These are phyloP conservation scores for Russula sp. DNA, from an alignment of 768 basidiomycete genomes.

Conservation along the genomic window DNA sequence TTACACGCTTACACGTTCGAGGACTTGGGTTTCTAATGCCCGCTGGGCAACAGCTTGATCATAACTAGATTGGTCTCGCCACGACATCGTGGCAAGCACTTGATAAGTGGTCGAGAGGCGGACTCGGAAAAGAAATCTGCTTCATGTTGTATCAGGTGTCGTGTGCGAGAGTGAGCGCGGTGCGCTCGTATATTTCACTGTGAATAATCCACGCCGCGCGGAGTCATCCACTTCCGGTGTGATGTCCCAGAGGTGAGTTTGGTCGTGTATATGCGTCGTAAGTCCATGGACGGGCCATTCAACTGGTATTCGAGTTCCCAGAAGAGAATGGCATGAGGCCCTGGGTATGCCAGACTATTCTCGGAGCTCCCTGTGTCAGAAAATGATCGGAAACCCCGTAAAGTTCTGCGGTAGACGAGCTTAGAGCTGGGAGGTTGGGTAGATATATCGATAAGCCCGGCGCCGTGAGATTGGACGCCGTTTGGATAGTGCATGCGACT, in stretches of 20 bases:
- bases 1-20: neutral
- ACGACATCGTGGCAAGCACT: too few relatives aligned
- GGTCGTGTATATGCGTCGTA: neutral
- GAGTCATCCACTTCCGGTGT: neutral
- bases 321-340: neutral
- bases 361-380: neutral
- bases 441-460: conserved; percentile 20
- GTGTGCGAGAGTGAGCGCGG: conserved; percentile 11
- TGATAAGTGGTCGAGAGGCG: conserved; percentile 25
- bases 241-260: neutral
- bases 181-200: neutral
- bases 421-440: neutral
- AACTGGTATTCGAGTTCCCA: neutral
- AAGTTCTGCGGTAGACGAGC: neutral
- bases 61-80: conserved; percentile 24
- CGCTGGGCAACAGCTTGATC: conserved; percentile 27
- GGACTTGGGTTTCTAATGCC: conserved; percentile 26
- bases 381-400: neutral
- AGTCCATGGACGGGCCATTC: neutral
- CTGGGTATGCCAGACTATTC: neutral
- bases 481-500: neutral
- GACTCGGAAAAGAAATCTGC: conserved; percentile 21
- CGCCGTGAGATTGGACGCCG: neutral
- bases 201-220: neutral
- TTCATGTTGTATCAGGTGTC: conserved; percentile 8